Conservation (phyloP, 2,329 filamentous ascomycete species). For the Diaporthe batatas region DNA sequence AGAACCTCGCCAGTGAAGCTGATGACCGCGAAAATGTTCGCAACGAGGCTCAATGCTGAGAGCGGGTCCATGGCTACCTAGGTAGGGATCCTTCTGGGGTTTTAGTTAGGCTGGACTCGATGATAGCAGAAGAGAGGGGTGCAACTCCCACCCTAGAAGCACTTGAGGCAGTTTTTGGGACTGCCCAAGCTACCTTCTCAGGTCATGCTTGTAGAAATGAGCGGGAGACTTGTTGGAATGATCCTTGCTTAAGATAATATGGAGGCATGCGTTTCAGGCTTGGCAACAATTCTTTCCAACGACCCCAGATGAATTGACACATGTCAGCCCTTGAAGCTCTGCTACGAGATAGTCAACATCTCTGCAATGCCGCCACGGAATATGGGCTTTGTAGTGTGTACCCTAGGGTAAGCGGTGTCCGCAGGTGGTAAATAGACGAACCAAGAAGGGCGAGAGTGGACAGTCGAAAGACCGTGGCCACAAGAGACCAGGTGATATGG, state of each 20-base stretch:
- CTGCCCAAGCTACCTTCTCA: neutral
- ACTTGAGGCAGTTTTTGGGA: neutral
- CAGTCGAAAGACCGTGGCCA: neutral
- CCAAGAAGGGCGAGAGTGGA: no score
- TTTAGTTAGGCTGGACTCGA: neutral
- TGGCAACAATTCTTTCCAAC: neutral
- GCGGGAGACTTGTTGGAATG: neutral
- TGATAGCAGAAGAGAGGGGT: neutral
- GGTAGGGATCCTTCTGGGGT: no score
- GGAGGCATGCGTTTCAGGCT: no score
- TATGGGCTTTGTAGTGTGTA: no score
- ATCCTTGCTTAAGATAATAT: neutral
- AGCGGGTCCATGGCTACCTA: constrained; percentile 12
- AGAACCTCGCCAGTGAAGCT: constrained; percentile 10
- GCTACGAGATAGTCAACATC: no score
- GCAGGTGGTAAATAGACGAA: neutral
- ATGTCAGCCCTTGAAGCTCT: no score
- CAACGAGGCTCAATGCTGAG: constrained; percentile 1
- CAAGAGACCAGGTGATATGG: neutral
- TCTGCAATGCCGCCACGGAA: no score
- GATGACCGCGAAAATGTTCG: constrained; percentile 13
- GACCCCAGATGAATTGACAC: no score
- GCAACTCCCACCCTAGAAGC: no score
- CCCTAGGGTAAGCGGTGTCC: no score
- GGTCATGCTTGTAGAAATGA: neutral